Evolutionary conservation across 176 grass and related monocot genomes (phyloP), one percentile per base, ranked within the genome.

Genomic region (bread wheat (Triticum aestivum)): DNA sequence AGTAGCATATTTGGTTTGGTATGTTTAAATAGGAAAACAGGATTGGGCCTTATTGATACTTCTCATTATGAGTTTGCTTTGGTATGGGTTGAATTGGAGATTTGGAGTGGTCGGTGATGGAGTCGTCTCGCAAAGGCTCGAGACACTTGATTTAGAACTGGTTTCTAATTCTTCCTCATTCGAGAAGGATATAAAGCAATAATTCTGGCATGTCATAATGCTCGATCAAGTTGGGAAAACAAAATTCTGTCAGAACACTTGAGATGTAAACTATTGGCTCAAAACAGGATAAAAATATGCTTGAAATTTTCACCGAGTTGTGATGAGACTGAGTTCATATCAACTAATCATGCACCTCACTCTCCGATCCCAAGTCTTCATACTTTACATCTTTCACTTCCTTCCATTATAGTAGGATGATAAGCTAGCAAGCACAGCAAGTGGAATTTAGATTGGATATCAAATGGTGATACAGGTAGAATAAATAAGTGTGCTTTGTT

Each of bases 191-290:
- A 20, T 45, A 34, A 75, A 82, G 12, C 5, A 34, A 75, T 64
- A 51, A 83, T 35, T 49, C n/a, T 54, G 20, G 42, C 41, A 24
- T 64, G n/a, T 85, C 24, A 56, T 82, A 71, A 82, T 90, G 54
- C 18, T 66, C 9, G 18, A 23, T 78, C 2, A 0, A 71, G 32
- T 65, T 85, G 33, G 9, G 12, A 65, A 80, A 86, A 38, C 30
- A 32, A 82, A 69, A 30, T 30, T 37, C 39, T 80, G 33, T 33
- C 14, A 17, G 29, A 80, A 67, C 44, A 75, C 68, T 47, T 75
- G 14, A 45, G 51, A 54, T 18, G 15, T 18, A 54, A 54, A 54
- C 51, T 18, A 65, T 42, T 80, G 8, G 17, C 47, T 82, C 13
- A 30, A 83, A 14, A 14, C 33, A 59, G 14, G 82, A 78, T 41